Percentiles rank a stretch among this genome's conserved stretches.
phyloP scores from a whole-genome alignment of 2,329 filamentous ascomycete genomes.

The Sporothrix mexicana region DNA sequence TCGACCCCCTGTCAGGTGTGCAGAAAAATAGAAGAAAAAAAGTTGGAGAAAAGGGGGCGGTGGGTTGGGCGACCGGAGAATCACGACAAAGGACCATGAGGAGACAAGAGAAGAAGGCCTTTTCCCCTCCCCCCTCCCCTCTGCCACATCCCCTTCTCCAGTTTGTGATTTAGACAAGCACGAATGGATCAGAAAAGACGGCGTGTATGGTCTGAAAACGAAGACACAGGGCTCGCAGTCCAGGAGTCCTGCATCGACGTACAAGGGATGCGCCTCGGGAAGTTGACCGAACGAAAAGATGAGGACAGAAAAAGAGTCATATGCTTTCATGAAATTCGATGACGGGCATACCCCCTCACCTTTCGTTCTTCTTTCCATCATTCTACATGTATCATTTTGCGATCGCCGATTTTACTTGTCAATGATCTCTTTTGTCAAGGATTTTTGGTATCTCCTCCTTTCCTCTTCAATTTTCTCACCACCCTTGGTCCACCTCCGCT shows the following conservation, averaged over 20 bases:
- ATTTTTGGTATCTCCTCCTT: neutral
- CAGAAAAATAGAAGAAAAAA: neutral
- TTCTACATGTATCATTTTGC: too few species aligned
- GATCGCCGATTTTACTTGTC: neutral
- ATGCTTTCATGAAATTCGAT: neutral
- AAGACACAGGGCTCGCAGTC: neutral
- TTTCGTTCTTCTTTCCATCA: neutral
- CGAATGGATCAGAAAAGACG: neutral
- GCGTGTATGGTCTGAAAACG: neutral
- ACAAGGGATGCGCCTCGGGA: neutral
- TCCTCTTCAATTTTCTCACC: neutral
- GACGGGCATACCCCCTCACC: slow-evolving; percentile 12
- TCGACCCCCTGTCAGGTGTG: neutral
- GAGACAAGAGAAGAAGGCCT: neutral
- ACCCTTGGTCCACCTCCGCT: neutral
- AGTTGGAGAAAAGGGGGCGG: slow-evolving; percentile 12
- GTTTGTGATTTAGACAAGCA: slow-evolving; percentile 6
- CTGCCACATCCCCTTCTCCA: too few species aligned
- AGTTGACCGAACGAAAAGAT: neutral
- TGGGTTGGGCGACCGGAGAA: neutral
- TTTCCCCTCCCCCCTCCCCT: neutral
- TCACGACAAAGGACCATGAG: neutral
- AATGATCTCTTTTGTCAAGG: too few species aligned
- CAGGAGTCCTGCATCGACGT: neutral
- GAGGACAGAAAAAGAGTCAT: neutral